phyloP scores from a whole-genome alignment of 495 filamentous ascomycete genomes.

The Pseudomonodictys pantanalensis region DNA sequence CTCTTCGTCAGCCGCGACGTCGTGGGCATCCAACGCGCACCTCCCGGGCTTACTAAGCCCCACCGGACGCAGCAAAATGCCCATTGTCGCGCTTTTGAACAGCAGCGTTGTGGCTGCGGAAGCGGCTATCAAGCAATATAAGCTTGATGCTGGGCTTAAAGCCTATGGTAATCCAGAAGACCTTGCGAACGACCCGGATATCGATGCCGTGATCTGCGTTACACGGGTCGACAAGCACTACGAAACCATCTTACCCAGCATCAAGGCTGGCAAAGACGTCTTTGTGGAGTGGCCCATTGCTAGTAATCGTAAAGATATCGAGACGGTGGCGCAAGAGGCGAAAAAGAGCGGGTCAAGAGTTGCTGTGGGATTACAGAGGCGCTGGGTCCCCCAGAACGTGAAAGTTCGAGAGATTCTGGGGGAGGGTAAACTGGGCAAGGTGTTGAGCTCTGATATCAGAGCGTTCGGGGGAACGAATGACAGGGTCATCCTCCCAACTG shows the following conservation, averaged over 20 bases:
- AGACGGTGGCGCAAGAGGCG: constrained; percentile 1
- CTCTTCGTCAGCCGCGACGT: constrained; percentile 15
- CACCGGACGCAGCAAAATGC: background rate
- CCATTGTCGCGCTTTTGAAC: constrained; percentile 27
- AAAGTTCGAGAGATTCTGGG: constrained; percentile 14
- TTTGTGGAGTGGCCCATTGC: constrained; percentile 29
- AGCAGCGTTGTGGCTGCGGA: constrained; percentile 11
- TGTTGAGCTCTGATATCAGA: constrained; percentile 12
- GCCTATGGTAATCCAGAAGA: constrained; percentile 23
- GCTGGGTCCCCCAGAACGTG: background rate
- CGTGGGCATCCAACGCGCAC: constrained; percentile 27
- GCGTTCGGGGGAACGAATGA: background rate
- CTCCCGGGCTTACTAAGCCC: constrained; percentile 21
- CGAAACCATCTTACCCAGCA: constrained; percentile 1
- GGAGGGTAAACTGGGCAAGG: constrained; percentile 13
- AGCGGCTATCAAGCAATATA: constrained; percentile 16
- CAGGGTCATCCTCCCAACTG: background rate
- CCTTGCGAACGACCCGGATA: constrained; percentile 25
- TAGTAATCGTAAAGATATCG: background rate
- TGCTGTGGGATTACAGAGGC: constrained; percentile 22
- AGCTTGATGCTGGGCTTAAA: constrained; percentile 21
- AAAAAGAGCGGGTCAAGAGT: background rate
- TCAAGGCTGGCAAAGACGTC: constrained; percentile 27
- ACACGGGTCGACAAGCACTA: constrained; percentile 23
- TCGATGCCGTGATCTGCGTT: constrained; percentile 27